A percentile compares a stretch with the other conserved stretches of the same genome.
These are phyloP conservation scores for Coprinopsis strossmayeri DNA, from an alignment of 768 basidiomycete species.

Conservation along the genomic window DNA sequence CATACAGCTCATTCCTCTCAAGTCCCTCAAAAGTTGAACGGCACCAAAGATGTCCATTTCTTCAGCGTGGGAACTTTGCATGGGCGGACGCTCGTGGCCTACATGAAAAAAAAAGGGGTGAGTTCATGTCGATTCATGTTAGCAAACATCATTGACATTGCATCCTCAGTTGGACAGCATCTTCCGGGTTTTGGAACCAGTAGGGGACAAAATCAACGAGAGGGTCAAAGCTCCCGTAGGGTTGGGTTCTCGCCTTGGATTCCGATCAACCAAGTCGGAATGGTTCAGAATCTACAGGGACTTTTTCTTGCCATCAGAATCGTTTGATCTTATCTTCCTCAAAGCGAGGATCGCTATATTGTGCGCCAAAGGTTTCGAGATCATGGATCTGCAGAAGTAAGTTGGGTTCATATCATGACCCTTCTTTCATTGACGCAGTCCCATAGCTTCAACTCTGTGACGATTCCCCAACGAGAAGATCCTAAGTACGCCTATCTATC, in stretches of 20 bases:
- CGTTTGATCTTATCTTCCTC: slow-evolving; percentile 83
- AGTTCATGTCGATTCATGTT: slow-evolving; percentile 11
- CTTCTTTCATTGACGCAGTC: neutral
- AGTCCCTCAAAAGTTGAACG: slow-evolving; percentile 85
- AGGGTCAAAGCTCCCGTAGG: slow-evolving; percentile 57
- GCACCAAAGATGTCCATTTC: slow-evolving; percentile 88
- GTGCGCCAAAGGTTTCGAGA: slow-evolving; percentile 92
- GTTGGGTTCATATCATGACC: slow-evolving; percentile 18
- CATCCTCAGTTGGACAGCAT: slow-evolving; percentile 62
- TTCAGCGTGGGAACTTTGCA: slow-evolving; percentile 89
- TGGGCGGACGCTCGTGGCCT: slow-evolving; percentile 85
- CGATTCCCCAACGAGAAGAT: slow-evolving; percentile 75
- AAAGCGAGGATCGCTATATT: slow-evolving; percentile 89
- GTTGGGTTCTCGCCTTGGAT: slow-evolving; percentile 53
- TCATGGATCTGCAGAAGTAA: slow-evolving; percentile 92
- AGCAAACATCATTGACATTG: neutral
- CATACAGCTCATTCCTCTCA: slow-evolving; percentile 61
- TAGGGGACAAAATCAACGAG: slow-evolving; percentile 80
- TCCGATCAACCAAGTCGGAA: slow-evolving; percentile 66
- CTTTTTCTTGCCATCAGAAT: slow-evolving; percentile 82
- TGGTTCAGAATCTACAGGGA: slow-evolving; percentile 93
- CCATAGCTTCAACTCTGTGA: slow-evolving; percentile 73
- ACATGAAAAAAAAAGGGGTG: slow-evolving; percentile 92
- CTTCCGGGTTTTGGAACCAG: slow-evolving; percentile 92
- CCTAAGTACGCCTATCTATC: slow-evolving; percentile 58